phyloP scores from a whole-genome alignment of 352 stramenopile species.

The Globisporangium viniferum region DNA sequence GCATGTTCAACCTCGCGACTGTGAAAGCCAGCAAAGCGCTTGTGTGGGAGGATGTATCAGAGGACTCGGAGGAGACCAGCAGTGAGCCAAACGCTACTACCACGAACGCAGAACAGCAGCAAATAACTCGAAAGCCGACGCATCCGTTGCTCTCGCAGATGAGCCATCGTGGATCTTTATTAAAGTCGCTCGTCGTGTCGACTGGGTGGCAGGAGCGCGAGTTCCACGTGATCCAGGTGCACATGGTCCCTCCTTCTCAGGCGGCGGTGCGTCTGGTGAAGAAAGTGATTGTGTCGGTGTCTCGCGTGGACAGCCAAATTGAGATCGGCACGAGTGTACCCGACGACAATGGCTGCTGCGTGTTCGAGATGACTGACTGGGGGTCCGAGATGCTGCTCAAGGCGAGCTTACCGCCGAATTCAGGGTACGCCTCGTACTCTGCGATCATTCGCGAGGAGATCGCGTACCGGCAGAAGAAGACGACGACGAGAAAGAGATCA shows the following conservation, averaged over 20 bases:
- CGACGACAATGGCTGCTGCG: slow-evolving; percentile 43
- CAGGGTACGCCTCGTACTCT: slow-evolving; percentile 35
- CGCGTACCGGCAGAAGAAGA: slow-evolving; percentile 8
- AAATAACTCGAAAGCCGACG: not conserved
- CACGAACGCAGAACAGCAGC: not conserved
- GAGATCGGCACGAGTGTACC: slow-evolving; percentile 29
- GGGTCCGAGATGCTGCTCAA: slow-evolving; percentile 39
- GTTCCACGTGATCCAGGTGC: slow-evolving; percentile 38
- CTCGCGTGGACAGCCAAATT: slow-evolving; percentile 31
- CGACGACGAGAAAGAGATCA: not conserved
- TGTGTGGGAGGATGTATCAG: not conserved
- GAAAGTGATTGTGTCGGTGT: slow-evolving; percentile 32
- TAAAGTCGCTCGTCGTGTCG: slow-evolving; percentile 7
- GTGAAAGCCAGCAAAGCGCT: slow-evolving; percentile 24
- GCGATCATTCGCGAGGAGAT: slow-evolving; percentile 23
- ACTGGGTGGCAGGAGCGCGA: slow-evolving; percentile 35
- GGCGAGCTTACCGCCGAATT: slow-evolving; percentile 12
- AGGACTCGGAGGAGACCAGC: not conserved
- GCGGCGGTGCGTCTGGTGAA: slow-evolving; percentile 22
- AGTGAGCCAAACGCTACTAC: not conserved
- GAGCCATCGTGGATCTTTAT: not conserved
- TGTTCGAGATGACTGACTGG: slow-evolving; percentile 67
- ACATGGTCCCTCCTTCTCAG: slow-evolving; percentile 42
- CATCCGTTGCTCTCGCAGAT: not conserved
- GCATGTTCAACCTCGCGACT: slow-evolving; percentile 24